Conservation (phyloP, 2,329 filamentous ascomycete genomes). For the Pseudocercospora musae region DNA sequence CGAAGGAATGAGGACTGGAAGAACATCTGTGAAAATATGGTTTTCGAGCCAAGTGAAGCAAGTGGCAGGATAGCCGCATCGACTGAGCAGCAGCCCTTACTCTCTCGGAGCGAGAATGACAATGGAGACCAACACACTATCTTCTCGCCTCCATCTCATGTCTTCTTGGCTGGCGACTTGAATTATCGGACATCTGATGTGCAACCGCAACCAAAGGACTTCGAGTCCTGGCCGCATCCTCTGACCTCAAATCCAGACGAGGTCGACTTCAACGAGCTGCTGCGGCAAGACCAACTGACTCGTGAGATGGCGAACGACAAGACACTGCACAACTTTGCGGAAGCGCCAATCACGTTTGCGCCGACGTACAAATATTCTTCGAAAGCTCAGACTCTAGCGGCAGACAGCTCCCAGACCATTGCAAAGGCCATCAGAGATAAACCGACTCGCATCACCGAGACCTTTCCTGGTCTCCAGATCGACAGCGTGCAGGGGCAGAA, state of each 20-base stretch:
- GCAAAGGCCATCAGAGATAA: conserved; percentile 7
- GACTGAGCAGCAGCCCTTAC: conserved; percentile 20
- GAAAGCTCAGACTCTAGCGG: conserved; percentile 33
- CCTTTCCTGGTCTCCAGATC: conserved; percentile 21
- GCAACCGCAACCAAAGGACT: conserved; percentile 57
- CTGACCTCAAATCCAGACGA: conserved; percentile 50
- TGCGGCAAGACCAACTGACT: conserved; percentile 74
- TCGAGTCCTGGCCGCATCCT: conserved; percentile 60
- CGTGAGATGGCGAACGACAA: conserved; percentile 65
- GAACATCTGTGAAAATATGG: conserved; percentile 72
- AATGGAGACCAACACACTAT: conserved; percentile 43
- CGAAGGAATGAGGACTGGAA: conserved; percentile 86
- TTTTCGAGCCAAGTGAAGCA: conserved; percentile 53
- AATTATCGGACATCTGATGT: conserved; percentile 84
- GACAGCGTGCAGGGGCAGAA: conserved; percentile 23
- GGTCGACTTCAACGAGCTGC: conserved; percentile 63
- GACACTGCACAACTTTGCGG: conserved; percentile 73
- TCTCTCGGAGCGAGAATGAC: not conserved
- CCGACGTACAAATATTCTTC: conserved; percentile 89
- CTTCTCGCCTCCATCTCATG: conserved; percentile 69
- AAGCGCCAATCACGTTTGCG: conserved; percentile 73
- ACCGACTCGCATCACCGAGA: conserved; percentile 36
- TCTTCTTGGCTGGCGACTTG: conserved; percentile 87
- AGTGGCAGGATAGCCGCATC: conserved; percentile 21
- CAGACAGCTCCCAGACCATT: conserved; percentile 25